Base-by-base conservation (phyloP, 2,329 filamentous ascomycete species). In the Pseudogymnoascus sp. region DNA sequence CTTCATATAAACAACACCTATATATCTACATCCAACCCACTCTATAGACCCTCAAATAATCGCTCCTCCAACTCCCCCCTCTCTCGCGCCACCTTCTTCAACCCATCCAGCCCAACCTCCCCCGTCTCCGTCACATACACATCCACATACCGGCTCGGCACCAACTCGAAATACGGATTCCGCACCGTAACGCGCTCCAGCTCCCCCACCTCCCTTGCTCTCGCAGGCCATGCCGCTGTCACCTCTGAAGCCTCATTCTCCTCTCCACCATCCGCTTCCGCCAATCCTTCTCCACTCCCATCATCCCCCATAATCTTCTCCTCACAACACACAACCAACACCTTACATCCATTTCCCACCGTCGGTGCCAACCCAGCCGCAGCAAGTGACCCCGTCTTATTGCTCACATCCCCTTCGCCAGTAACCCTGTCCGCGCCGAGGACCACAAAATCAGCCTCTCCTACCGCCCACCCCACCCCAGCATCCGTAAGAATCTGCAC, bases 391-490 rank as follows among this genome's bases (percentile, higher is more conserved):
- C 87, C 86, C 0, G 80, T 84, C 72, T 89, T 90, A 73, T 89
- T 90, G 71, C 80, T 84, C 16, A 89, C 81, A 31, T 82, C 80
- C 1, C 85, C 86, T 0, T 74, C 70, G 0, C 74, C 70, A 11
- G 81, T 80, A 62, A 90, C 84, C 4, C 83, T 75, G 69, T 90
- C 87, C 1, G 86, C 85, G 1, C 86, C 86, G 1, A 90, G 74
- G 3, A 90, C 72, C 1, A 90, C 73, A 1, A 87, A 61, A 66
- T 89, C 79, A 3, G 82, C 75, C n/a, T 72, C 74, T 16, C 71
- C 68, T 3, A 81, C 77, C 1, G 84, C 83, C 8, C 83, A 70
- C 0, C 81, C 83, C 4, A 81, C 78, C 2, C 81, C 80, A n/a
- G 83, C 83, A 69, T 89, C 85, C 0, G 86, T 67, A 0, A 77